These are phyloP conservation scores for Viola odorata DNA, from an alignment of 345 rosid species.

Conservation along the genomic window DNA sequence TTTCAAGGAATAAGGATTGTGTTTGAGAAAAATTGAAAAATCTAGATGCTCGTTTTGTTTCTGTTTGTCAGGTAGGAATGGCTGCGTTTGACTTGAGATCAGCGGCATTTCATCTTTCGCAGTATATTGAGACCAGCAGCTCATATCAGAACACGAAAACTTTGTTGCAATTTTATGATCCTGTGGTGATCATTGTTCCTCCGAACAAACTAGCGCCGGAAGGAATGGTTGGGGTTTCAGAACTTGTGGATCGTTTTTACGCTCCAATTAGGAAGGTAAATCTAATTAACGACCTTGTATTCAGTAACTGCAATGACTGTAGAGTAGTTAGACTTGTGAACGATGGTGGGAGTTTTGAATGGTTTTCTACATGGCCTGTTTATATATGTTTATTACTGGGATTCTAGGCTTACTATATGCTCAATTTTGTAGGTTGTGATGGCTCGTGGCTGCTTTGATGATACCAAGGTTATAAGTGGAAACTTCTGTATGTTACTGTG, in stretches of 20 bases:
- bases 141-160: conserved; percentile 90
- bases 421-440: conserved; percentile 55
- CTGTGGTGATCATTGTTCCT: conserved; percentile 69
- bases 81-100: conserved; percentile 92
- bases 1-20: not conserved
- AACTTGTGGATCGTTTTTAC: conserved; percentile 63
- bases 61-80: conserved; percentile 66
- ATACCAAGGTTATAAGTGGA: conserved; percentile 67
- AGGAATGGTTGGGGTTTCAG: conserved; percentile 88
- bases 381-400: too few relatives aligned
- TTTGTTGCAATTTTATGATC: conserved; percentile 77
- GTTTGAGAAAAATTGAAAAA: not conserved
- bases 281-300: not conserved
- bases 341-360: too few relatives aligned
- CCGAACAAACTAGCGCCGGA: conserved; percentile 81
- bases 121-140: conserved; percentile 91
- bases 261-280: conserved; percentile 74
- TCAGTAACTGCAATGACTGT: too few relatives aligned
- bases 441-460: conserved; percentile 92
- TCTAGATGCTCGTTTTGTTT: not conserved
- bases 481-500: conserved; percentile 8
- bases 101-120: conserved; percentile 89
- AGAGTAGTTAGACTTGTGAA: too few relatives aligned
- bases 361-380: too few relatives aligned
- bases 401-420: not conserved